Percentiles rank a stretch among this genome's conserved stretches.
Conservation (phyloP, 2,329 filamentous ascomycete species). For the Nannizzia gypsea region DNA sequence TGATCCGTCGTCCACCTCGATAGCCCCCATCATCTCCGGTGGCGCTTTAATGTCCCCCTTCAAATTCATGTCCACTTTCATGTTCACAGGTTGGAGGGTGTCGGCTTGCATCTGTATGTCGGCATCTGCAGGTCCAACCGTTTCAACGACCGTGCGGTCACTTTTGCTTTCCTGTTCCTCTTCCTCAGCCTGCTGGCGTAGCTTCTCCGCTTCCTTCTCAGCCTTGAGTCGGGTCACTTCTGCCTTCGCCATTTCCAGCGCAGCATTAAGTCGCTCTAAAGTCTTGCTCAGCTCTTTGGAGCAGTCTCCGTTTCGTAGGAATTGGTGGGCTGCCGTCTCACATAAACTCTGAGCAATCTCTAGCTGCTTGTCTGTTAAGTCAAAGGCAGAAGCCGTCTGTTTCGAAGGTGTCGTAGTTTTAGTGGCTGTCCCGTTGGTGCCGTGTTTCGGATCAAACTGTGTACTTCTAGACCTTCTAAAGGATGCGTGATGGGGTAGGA, state of each 20-base stretch:
- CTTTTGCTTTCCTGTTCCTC: conserved; percentile 8
- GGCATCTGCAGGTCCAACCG: background rate
- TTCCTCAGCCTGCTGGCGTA: conserved; percentile 10
- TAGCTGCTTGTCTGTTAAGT: conserved; percentile 63
- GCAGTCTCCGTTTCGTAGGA: conserved; percentile 78
- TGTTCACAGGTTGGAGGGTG: background rate
- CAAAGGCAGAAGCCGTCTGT: conserved; percentile 48
- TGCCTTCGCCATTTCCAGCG: conserved; percentile 48
- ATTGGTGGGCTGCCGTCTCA: conserved; percentile 78
- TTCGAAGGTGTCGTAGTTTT: conserved; percentile 7
- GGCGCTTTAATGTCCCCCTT: conserved; percentile 11
- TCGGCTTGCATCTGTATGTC: background rate
- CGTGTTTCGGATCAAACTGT: background rate
- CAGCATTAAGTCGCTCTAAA: conserved; percentile 51
- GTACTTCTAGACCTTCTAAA: conserved; percentile 8
- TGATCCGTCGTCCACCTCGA: conserved; percentile 28
- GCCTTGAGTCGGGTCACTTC: conserved; percentile 47
- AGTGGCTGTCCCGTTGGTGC: background rate
- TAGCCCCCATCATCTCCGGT: conserved; percentile 16
- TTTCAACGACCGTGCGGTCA: conserved; percentile 1
- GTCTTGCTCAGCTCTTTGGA: conserved; percentile 62
- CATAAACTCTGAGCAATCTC: conserved; percentile 71
- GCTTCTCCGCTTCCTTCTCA: conserved; percentile 34
- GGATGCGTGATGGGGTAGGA: conserved; percentile 9
- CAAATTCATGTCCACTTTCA: conserved; percentile 6